Percentiles rank a stretch among this genome's conserved stretches.
Evolutionary conservation across 1,284 basidiomycete species (phyloP).

Genomic region (Exobasidium cylindrosporum): DNA sequence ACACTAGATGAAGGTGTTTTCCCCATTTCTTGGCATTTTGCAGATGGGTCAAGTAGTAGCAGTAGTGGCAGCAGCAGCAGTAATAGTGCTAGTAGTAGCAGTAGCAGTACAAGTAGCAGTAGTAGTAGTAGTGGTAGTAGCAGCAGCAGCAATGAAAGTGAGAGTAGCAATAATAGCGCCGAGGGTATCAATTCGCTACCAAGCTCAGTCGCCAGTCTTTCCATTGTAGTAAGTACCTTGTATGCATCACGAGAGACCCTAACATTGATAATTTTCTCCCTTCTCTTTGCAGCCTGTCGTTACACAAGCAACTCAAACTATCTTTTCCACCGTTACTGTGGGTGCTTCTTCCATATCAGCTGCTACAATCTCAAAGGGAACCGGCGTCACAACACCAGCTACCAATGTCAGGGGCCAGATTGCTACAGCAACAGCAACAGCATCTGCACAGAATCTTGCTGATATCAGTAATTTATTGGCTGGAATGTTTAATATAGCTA

Average conservation of each 20-base stretch:
- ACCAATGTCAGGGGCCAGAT: neutral
- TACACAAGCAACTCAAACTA: neutral
- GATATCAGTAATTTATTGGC: neutral
- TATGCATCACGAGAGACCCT: no score
- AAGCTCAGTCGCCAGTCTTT: no score
- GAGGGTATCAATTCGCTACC: no score
- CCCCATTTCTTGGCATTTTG: constrained; percentile 31
- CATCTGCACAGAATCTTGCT: neutral
- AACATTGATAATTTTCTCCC: no score
- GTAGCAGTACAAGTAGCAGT: neutral
- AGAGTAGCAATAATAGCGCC: no score
- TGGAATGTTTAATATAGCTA: neutral
- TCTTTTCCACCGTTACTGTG: neutral
- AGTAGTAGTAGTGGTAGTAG: neutral
- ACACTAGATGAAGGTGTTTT: constrained; percentile 30
- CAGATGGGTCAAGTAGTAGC: neutral
- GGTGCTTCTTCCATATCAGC: neutral
- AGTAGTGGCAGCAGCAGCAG: neutral
- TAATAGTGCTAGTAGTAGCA: neutral
- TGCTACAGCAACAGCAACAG: neutral
- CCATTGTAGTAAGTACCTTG: no score
- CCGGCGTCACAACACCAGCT: neutral
- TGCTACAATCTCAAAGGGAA: neutral
- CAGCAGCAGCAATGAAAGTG: no score
- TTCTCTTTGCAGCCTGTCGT: neutral